Evolutionary conservation across 306 rosid genomes (phyloP), one percentile per base, ranked within the genome.

Genomic region (Rosa lucieae): DNA sequence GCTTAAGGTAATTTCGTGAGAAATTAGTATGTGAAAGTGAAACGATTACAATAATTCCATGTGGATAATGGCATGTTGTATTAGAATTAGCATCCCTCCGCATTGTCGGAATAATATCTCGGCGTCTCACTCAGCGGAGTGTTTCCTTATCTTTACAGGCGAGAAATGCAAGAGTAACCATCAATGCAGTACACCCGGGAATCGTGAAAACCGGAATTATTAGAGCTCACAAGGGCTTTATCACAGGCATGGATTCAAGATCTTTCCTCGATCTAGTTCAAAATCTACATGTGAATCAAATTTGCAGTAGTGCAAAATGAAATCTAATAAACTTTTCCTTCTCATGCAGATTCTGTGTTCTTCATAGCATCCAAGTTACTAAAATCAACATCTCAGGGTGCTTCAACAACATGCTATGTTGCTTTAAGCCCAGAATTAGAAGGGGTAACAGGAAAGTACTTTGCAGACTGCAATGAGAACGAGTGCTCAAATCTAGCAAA

Each of bases 141-240:
- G 14, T 61, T 78, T 0, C 58, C 55, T 80, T 76, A 55, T 61
- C 48, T 61, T 67, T 12, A 35, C 80, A 95, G 96, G 93, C 84
- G 73, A 90, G 91, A 81, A 93, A 93, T 84, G 99, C 92, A 71
- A 90, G 89, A 74, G 98, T 95, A 52, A 91, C 96, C 23, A 88
- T 95, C 83, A 92, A 91, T 62, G 98, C 92, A 77, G 85, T 95
- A 18, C 99, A 93, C 83, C 99, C 99, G 5, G 99, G 99, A 21
- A 85, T 91, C 21, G 98, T 95, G 63, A 95, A 89, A 84, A 95
- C 98, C 0, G 99, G 89, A 43, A 95, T 92, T 70, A 88, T 90
- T 5, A 86, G 89, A 86, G 97, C 97, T 68, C 97, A 89, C 47
- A 92, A 91, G 82, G 91, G 97, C 52, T 74, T 95, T 49, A 83